Conservation (phyloP, 2,329 filamentous ascomycete species). For the Anthostomella pinea region DNA sequence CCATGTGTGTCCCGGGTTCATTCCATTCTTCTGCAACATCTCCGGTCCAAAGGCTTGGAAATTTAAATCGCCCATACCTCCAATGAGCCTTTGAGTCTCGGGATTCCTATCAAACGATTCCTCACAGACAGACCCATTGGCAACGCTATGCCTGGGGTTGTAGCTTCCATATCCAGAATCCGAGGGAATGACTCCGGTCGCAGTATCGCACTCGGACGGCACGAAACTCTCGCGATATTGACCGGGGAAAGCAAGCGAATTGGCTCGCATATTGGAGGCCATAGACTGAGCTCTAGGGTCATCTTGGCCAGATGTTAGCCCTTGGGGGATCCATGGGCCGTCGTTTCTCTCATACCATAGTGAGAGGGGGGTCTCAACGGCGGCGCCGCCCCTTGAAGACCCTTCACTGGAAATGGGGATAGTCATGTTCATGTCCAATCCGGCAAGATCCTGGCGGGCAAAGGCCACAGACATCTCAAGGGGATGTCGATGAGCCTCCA, state of each 20-base stretch:
- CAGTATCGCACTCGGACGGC: slow-evolving; percentile 40
- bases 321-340: slow-evolving; percentile 43
- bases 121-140: slow-evolving; percentile 42
- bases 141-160: slow-evolving; percentile 39
- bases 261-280: slow-evolving; percentile 20
- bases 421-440: slow-evolving; percentile 13
- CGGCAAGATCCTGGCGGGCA: slow-evolving; percentile 12
- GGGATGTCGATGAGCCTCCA: slow-evolving; percentile 19
- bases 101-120: slow-evolving; percentile 37
- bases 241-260: slow-evolving; percentile 29
- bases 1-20: slow-evolving; percentile 12
- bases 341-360: slow-evolving; percentile 39
- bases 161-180: slow-evolving; percentile 49
- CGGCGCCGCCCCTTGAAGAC: slow-evolving; percentile 5
- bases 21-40: slow-evolving; percentile 9
- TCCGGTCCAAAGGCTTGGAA: slow-evolving; percentile 20
- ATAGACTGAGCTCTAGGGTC: slow-evolving; percentile 29
- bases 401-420: slow-evolving; percentile 7
- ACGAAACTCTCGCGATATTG: slow-evolving; percentile 31
- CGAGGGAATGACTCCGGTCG: slow-evolving; percentile 31
- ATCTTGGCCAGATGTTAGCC: slow-evolving; percentile 31
- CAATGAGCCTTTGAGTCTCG: slow-evolving; percentile 39
- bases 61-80: slow-evolving; percentile 30
- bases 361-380: slow-evolving; percentile 21
- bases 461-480: slow-evolving; percentile 20